Percentiles rank a stretch among this genome's conserved stretches.
Evolutionary conservation across 2,329 filamentous ascomycete species (phyloP).

Genomic region (Erysiphe pulchra): DNA sequence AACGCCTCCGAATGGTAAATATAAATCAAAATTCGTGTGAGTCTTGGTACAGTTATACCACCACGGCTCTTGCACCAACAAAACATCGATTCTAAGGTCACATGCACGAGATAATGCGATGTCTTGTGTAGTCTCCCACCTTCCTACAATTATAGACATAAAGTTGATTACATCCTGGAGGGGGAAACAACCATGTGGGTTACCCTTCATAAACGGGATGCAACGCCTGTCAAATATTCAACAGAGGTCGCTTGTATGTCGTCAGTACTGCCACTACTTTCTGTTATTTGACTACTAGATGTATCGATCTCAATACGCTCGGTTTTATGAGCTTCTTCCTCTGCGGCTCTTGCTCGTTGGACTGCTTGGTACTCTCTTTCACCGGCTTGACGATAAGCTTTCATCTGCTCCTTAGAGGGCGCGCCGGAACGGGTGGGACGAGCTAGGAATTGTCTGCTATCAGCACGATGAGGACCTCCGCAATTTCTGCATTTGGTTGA

Average conservation of each 20-base stretch:
- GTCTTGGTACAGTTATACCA: not conserved
- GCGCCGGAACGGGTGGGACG: not conserved
- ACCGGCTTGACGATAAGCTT: not conserved
- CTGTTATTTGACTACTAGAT: not conserved
- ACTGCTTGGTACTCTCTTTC: not conserved
- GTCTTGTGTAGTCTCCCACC: not conserved
- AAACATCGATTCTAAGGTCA: not conserved
- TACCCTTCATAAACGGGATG: not conserved
- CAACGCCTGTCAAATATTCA: not conserved
- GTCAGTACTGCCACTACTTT: no score
- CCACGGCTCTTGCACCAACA: not conserved
- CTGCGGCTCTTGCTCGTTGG: not conserved
- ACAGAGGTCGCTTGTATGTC: no score
- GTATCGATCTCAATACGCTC: not conserved
- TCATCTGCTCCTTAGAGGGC: not conserved
- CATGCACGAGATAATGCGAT: not conserved
- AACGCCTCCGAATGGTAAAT: not conserved
- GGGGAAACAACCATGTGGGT: not conserved
- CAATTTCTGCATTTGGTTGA: not conserved
- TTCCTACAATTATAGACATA: not conserved
- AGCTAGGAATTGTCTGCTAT: not conserved
- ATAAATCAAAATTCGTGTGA: not conserved
- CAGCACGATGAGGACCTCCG: not conserved
- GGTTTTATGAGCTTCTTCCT: not conserved
- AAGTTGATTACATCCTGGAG: not conserved